A percentile compares a stretch with the other conserved stretches of the same genome.
These are phyloP conservation scores for Tolypocladium paradoxum DNA, from an alignment of 2,329 filamentous ascomycete genomes.

Conservation along the genomic window DNA sequence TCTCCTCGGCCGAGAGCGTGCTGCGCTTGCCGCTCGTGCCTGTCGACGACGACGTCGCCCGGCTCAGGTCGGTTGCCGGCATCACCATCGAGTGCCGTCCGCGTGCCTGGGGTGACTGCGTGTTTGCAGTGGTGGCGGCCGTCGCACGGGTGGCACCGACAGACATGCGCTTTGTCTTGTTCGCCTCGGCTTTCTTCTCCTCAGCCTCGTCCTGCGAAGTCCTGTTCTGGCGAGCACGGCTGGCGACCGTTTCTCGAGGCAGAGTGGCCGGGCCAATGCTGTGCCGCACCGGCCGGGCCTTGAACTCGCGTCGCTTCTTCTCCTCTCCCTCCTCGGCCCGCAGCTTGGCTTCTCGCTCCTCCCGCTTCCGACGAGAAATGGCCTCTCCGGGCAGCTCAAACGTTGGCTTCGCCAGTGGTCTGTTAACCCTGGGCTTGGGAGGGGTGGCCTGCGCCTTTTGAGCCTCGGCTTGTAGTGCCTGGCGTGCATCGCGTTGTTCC, in stretches of 20 bases:
- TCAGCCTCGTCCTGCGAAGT: constrained; percentile 16
- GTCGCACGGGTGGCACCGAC: constrained; percentile 5
- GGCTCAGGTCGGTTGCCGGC: constrained; percentile 17
- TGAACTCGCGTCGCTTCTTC: constrained; percentile 50
- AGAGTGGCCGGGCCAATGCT: constrained; percentile 28
- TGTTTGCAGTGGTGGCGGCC: constrained; percentile 3
- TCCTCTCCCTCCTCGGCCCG: constrained; percentile 50
- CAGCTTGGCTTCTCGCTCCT: constrained; percentile 44
- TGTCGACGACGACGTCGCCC: constrained; percentile 35
- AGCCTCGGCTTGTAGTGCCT: constrained; percentile 23
- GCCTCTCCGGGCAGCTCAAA: constrained; percentile 57
- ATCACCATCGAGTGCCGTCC: constrained; percentile 15
- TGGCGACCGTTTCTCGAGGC: constrained; percentile 47
- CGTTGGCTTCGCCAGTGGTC: constrained; percentile 39
- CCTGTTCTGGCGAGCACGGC: constrained; percentile 42
- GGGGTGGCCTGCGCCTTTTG: constrained; percentile 25
- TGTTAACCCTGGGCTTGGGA: constrained; percentile 38
- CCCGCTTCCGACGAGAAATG: constrained; percentile 42
- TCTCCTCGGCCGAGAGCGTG: constrained; percentile 38
- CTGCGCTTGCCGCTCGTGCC: constrained; percentile 34
- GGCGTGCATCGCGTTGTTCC: constrained; percentile 47
- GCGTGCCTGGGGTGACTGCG: constrained; percentile 9
- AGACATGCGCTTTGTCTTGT: constrained; percentile 15
- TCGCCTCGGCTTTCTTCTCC: constrained; percentile 6
- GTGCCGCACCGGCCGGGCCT: constrained; percentile 44